phyloP scores from a whole-genome alignment of 2,329 filamentous ascomycete species.

The Dactylonectria macrodidyma region DNA sequence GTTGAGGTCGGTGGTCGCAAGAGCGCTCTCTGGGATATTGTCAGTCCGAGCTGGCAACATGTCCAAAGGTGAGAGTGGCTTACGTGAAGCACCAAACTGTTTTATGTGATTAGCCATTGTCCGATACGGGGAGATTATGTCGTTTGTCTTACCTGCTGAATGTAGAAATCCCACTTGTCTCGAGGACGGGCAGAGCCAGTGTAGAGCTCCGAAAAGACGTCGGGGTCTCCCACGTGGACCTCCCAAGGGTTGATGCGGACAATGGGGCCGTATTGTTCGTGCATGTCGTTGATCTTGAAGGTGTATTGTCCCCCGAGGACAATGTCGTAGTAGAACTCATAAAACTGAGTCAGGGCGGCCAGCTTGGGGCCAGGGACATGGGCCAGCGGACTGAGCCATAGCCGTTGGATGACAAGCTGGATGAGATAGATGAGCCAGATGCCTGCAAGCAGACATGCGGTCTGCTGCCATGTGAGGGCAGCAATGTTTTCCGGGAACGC shows the following conservation, averaged over 20 bases:
- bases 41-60: constrained; percentile 32
- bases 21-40: constrained; percentile 49
- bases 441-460: constrained; percentile 41
- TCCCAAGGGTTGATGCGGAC: constrained; percentile 59
- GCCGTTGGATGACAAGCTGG: constrained; percentile 49
- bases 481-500: constrained; percentile 41
- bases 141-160: constrained; percentile 50
- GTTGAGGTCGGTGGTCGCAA: constrained; percentile 55
- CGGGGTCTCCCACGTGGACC: constrained; percentile 55
- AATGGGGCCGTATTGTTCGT: constrained; percentile 59
- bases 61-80: constrained; percentile 36
- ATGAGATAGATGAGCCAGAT: constrained; percentile 50
- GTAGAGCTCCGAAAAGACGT: constrained; percentile 59
- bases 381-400: constrained; percentile 57
- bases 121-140: too few relatives aligned
- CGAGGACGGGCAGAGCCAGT: constrained; percentile 49
- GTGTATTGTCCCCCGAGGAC: constrained; percentile 59
- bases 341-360: constrained; percentile 57
- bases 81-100: constrained; percentile 54
- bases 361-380: constrained; percentile 57
- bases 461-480: constrained; percentile 45
- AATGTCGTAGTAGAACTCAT: constrained; percentile 62
- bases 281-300: constrained; percentile 58
- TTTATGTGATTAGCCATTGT: constrained; percentile 31
- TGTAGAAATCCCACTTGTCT: constrained; percentile 54